Conservation (phyloP, 176 grass and related monocot species). For the Triticum timopheevii region DNA sequence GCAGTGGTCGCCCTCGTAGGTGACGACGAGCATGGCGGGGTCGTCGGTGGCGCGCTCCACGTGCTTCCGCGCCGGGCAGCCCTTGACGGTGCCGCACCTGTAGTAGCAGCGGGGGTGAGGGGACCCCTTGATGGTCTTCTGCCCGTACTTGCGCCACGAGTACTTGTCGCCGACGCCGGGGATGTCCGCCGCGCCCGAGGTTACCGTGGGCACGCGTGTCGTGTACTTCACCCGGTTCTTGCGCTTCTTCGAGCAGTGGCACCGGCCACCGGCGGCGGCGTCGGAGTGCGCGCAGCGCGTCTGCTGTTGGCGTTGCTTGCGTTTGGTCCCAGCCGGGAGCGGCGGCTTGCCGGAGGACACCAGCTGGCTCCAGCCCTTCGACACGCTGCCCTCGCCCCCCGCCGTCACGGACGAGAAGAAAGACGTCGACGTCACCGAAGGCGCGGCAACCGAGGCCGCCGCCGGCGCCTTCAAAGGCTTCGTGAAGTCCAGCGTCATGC, state of each 20-base stretch:
- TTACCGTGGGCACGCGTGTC: conserved; percentile 50
- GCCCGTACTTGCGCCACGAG: conserved; percentile 92
- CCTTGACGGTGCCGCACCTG: conserved; percentile 66
- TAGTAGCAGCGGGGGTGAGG: conserved; percentile 86
- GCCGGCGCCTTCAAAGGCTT: conserved; percentile 28
- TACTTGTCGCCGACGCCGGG: conserved; percentile 61
- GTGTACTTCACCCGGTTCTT: conserved; percentile 38
- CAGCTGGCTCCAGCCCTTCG: conserved; percentile 43
- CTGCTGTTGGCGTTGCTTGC: conserved; percentile 35
- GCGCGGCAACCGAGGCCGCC: conserved; percentile 10
- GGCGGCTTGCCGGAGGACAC: conserved; percentile 61
- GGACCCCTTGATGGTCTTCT: conserved; percentile 94
- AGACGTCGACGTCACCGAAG: conserved; percentile 53
- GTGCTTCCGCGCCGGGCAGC: conserved; percentile 83
- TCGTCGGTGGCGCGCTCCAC: conserved; percentile 84
- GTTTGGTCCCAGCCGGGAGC: conserved; percentile 28
- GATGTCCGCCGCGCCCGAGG: conserved; percentile 45
- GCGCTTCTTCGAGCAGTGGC: conserved; percentile 81
- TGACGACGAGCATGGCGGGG: conserved; percentile 70
- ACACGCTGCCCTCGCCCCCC: conserved; percentile 75
- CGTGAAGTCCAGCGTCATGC: conserved; percentile 57
- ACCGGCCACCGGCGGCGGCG: conserved; percentile 16
- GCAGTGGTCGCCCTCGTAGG: conserved; percentile 77
- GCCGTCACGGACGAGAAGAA: conserved; percentile 63
- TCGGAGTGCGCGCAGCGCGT: conserved; percentile 13